Base-by-base conservation (phyloP, 2,329 filamentous ascomycete species). In the Trichoderma arundinaceum region DNA sequence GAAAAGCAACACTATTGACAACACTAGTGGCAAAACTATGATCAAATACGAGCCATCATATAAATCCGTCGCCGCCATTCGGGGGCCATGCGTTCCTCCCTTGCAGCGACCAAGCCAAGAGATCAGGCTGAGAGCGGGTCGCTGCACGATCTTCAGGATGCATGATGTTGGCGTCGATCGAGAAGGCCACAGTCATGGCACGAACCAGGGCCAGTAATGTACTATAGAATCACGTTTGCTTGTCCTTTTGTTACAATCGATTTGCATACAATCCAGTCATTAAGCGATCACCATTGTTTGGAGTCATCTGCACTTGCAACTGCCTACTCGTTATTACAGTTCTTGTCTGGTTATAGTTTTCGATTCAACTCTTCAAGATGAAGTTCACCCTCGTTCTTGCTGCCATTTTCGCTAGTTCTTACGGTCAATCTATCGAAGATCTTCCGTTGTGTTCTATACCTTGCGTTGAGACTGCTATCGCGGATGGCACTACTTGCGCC, bases 361-460 rank as follows among this genome's bases (percentile, higher is more conserved):
- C 28, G 1, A 1, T 49, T 8, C 28, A 1, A 38, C 8, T 28
- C 13, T 8, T 72, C 73, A 79, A 76, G 33, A 79, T 79, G 77
- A 79, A 78, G 77, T 77, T 72, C 72, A 65, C 76, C 65, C 59
- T 77, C 70, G 74, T 72, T 65, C 69, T 75, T 68, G 62, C 76
- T 63, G 69, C 73, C 71, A 71, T 78, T 68, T 73, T 74, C 69
- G 72, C 74, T 64, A 68, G 73, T 57, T 78, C 69, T 51, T 69
- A 71, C 65, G 78, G 77, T 69, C 76, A 78, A 73, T 68, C 70
- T 65, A 67, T 66, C 54, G 46, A 13, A 35, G 76, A 78, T 64
- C 72, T 80, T 62, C 79, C 79, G 69, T 49, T 68, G 64, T 81
- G 79, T 70, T 77, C 78, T 19, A 28, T 72, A 12, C 58, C 72